phyloP scores from a whole-genome alignment of 2,329 filamentous ascomycete genomes.

The Fulvia fulva region DNA sequence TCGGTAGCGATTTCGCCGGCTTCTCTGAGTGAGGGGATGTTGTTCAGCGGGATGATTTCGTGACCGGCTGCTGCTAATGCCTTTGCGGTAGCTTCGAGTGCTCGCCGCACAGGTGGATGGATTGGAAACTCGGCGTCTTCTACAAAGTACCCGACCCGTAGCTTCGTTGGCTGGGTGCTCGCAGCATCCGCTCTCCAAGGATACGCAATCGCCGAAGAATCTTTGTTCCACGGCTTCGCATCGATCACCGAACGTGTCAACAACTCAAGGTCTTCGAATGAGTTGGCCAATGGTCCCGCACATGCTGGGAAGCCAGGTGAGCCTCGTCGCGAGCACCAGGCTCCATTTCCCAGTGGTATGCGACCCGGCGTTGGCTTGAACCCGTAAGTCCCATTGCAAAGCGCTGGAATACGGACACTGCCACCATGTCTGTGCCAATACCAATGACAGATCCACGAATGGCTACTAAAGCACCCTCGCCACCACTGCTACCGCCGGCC shows the following conservation, averaged over 20 bases:
- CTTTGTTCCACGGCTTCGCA: constrained; percentile 22
- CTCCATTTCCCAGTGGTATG: constrained; percentile 34
- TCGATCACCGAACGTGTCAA: constrained; percentile 23
- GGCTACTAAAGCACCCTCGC: constrained; percentile 58
- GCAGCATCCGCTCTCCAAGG: constrained; percentile 44
- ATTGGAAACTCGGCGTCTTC: constrained; percentile 48
- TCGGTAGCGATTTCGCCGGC: constrained; percentile 38
- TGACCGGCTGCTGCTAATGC: constrained; percentile 45
- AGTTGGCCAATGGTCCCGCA: constrained; percentile 29
- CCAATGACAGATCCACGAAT: constrained; percentile 58
- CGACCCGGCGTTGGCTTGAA: constrained; percentile 21
- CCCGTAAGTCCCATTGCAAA: constrained; percentile 53
- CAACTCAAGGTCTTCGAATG: constrained; percentile 23
- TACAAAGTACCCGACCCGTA: constrained; percentile 49
- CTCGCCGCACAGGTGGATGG: constrained; percentile 49
- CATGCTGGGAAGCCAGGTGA: constrained; percentile 38
- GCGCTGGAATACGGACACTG: constrained; percentile 75
- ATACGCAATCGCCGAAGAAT: constrained; percentile 35
- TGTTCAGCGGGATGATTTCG: constrained; percentile 37
- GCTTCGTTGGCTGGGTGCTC: constrained; percentile 16
- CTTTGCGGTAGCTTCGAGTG: constrained; percentile 40
- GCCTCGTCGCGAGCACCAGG: constrained; percentile 37
- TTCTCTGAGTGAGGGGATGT: constrained; percentile 31
- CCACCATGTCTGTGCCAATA: constrained; percentile 58
- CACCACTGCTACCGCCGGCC: constrained; percentile 63